A percentile compares a stretch with the other conserved stretches of the same genome.
These are phyloP conservation scores for Suhomyces kilbournensis DNA, from an alignment of 805 yeast species.

Conservation along the genomic window DNA sequence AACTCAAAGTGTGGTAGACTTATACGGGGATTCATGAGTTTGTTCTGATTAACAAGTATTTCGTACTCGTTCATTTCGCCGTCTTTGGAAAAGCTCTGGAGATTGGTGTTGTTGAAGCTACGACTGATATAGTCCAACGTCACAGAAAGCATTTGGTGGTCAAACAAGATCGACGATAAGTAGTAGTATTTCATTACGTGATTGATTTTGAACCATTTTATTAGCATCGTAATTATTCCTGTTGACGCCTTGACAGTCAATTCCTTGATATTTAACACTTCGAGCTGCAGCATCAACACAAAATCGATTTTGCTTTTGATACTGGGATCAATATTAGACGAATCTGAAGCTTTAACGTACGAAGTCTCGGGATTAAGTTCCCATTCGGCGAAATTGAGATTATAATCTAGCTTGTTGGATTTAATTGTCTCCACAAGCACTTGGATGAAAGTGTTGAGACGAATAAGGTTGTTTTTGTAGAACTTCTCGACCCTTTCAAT, in stretches of 20 bases:
- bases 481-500: constrained; percentile 58
- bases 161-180: constrained; percentile 67
- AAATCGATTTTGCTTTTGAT: constrained; percentile 19
- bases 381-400: constrained; percentile 32
- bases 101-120: constrained; percentile 34
- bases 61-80: constrained; percentile 28
- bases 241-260: constrained; percentile 57
- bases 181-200: constrained; percentile 81
- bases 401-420: constrained; percentile 41
- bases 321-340: constrained; percentile 6
- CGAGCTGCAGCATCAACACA: constrained; percentile 44
- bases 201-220: constrained; percentile 75
- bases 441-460: constrained; percentile 60
- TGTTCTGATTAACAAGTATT: constrained; percentile 33
- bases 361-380: constrained; percentile 35
- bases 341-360: constrained; percentile 15
- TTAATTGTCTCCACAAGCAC: constrained; percentile 65
- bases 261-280: constrained; percentile 60
- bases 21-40: constrained; percentile 38
- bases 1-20: constrained; percentile 31
- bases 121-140: constrained; percentile 32
- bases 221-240: constrained; percentile 48
- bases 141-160: constrained; percentile 52
- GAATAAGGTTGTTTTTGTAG: constrained; percentile 51
- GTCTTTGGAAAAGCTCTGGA: constrained; percentile 21